Evolutionary conservation across 139 green algal genomes (phyloP).

Genomic region (Astrephomene gubernaculifera): DNA sequence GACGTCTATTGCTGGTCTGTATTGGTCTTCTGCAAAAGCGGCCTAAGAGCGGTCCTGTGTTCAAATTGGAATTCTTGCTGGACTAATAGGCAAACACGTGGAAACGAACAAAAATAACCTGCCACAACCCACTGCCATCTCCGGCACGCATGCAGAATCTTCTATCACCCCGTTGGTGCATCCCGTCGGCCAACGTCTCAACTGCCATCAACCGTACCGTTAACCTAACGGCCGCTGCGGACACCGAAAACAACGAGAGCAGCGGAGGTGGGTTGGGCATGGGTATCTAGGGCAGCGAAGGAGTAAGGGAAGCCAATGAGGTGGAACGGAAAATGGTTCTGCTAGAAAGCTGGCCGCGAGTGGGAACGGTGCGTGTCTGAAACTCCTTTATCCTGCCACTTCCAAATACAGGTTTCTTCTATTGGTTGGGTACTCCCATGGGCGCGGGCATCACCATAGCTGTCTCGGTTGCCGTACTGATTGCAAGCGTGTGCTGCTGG

Average conservation of each 20-base stretch:
- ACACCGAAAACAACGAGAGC: not conserved
- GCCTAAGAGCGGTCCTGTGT: too few relatives aligned
- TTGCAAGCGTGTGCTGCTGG: not conserved
- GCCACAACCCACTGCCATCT: not conserved
- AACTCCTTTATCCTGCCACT: not conserved
- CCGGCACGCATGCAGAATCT: not conserved
- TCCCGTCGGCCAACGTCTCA: not conserved
- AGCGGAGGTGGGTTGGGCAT: not conserved
- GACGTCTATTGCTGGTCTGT: too few relatives aligned
- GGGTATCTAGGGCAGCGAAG: not conserved
- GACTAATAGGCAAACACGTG: too few relatives aligned
- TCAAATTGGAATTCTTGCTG: too few relatives aligned
- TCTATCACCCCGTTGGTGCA: not conserved
- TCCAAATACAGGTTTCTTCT: not conserved
- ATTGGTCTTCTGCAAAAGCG: too few relatives aligned
- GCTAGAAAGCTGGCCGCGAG: not conserved
- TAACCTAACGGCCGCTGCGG: not conserved
- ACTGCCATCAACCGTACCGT: constrained; percentile 4
- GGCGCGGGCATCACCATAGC: not conserved
- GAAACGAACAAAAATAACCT: too few relatives aligned
- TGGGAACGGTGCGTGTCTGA: not conserved
- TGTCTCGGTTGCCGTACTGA: not conserved
- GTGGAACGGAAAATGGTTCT: not conserved
- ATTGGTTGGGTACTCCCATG: constrained; percentile 2
- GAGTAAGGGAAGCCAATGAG: not conserved